Evolutionary conservation across 768 basidiomycete genomes (phyloP).

Genomic region (Lactarius trivialis): DNA sequence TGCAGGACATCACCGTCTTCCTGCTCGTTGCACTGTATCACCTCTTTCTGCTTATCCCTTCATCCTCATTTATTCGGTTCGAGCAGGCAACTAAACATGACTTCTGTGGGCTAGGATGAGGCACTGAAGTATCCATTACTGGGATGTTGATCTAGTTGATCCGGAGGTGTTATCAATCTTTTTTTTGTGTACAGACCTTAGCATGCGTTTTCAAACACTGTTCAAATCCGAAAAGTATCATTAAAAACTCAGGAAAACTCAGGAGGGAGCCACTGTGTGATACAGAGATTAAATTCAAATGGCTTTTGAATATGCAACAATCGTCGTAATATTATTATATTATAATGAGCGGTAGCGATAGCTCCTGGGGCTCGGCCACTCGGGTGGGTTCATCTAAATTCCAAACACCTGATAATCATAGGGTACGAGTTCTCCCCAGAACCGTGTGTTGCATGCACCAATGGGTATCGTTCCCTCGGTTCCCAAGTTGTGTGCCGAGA

Average conservation of each 20-base stretch:
- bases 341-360: neutral
- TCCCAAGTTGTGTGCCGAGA: slow-evolving; percentile 57
- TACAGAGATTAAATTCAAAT: too few species aligned
- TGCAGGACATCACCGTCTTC: neutral
- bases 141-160: neutral
- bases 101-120: neutral
- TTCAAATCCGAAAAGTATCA: too few species aligned
- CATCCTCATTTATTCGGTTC: neutral
- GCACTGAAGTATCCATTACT: neutral
- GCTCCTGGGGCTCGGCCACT: neutral
- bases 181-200: too few species aligned
- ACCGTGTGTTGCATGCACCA: slow-evolving; percentile 56
- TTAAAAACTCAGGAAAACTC: too few species aligned
- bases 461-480: slow-evolving; percentile 44
- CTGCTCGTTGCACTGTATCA: neutral
- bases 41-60: neutral
- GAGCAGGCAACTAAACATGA: neutral
- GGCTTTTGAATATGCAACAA: neutral
- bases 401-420: slow-evolving; percentile 67
- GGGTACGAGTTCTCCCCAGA: slow-evolving; percentile 57
- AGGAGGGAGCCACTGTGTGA: too few species aligned
- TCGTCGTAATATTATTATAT: neutral
- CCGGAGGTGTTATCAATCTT: neutral
- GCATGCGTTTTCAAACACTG: too few species aligned
- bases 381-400: slow-evolving; percentile 2